Evolutionary conservation across 1,284 basidiomycete species (phyloP), one percentile per base, ranked within the genome.

Genomic region (Inonotus hispidus): DNA sequence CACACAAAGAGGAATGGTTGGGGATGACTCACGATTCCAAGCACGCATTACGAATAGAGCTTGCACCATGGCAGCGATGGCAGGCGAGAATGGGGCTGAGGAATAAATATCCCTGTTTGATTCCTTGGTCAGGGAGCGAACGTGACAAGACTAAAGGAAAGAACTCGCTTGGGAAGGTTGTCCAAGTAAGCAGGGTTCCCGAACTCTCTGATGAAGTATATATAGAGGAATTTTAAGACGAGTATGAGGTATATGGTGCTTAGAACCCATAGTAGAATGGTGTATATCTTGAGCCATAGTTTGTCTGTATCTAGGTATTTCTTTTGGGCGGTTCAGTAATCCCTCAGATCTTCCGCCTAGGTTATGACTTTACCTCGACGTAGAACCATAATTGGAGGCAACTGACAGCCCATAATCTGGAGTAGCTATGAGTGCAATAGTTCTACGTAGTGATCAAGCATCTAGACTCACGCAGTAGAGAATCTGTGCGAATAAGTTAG

Each of bases 241-340:
- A 63, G 16, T 14, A 39, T 47, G n/a, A 60, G 61, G 29, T 63
- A 58, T 4, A 46, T 32, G 16, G 58, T 56, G 38, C 59, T 58
- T 4, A 63, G 53, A 14, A 52, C 37, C 53, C 56, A 58, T 14
- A 62, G 19, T 3, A 62, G 19, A 32, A 62, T 23, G 16, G 58
- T 56, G 27, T 56, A 46, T 19, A 29, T 10, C 41, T 62, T 37
- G n/a, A 60, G 41, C 29, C 19, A 25, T 13, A 47, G 29, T n/a
- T 25, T 50, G 32, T 62, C 60, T 23, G 16, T 32, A 16, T 43
- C 37, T 25, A 37, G n/a, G 38, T 58, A 62, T 43, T 41, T 56
- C 55, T 61, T 13, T 8, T 3, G 35, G 16, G 25, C 10, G 7
- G 6, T 37, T 25, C 32, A 49, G 35, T 43, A 16, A 58, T 43